Percentiles rank a stretch among this genome's conserved stretches.
phyloP scores from a whole-genome alignment of 176 grass and related monocot species.

The Metroxylon sagu region DNA sequence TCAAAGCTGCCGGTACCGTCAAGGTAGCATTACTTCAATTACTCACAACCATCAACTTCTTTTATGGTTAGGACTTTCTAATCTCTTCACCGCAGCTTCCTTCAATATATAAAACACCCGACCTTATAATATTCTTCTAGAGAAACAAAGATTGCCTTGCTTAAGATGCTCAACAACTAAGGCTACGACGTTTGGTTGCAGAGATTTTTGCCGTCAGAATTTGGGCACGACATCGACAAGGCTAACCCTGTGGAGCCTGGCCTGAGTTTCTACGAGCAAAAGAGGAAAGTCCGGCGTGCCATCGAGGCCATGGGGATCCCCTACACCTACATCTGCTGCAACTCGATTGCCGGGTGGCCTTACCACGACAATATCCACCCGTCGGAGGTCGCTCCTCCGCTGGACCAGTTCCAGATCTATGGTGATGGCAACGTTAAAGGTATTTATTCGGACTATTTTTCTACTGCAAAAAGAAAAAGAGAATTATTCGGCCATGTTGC shows the following conservation, averaged over 20 bases:
- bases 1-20: conserved; percentile 36
- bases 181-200: background rate
- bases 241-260: conserved; percentile 56
- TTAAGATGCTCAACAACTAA: too few relatives aligned
- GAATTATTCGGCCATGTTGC: too few relatives aligned
- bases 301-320: conserved; percentile 42
- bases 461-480: too few relatives aligned
- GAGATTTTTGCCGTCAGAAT: conserved; percentile 76
- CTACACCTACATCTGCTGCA: conserved; percentile 76
- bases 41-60: too few relatives aligned
- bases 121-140: too few relatives aligned
- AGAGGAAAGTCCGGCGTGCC: conserved; percentile 45
- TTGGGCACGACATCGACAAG: conserved; percentile 74
- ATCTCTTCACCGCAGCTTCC: too few relatives aligned
- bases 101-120: too few relatives aligned
- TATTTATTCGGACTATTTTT: background rate
- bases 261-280: conserved; percentile 47
- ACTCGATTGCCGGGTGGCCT: conserved; percentile 73
- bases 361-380: conserved; percentile 70
- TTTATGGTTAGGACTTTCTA: too few relatives aligned
- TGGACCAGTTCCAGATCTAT: conserved; percentile 70
- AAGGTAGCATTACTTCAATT: conserved; percentile 20
- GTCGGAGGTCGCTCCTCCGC: conserved; percentile 48
- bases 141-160: too few relatives aligned
- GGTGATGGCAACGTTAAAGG: conserved; percentile 56